phyloP scores from a whole-genome alignment of 2,329 filamentous ascomycete genomes.

The Aspergillus unguis region DNA sequence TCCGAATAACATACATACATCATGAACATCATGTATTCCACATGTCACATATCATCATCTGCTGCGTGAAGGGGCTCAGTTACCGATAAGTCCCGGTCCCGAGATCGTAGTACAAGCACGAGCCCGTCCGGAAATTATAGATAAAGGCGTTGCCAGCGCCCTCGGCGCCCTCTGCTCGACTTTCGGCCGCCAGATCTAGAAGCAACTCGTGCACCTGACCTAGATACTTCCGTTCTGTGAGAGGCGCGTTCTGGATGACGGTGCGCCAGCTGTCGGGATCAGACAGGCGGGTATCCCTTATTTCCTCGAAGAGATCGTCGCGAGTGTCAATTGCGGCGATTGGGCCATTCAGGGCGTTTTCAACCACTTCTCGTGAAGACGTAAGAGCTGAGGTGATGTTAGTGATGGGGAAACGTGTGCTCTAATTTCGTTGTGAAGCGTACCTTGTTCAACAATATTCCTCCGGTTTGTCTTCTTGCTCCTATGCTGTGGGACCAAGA shows the following conservation, averaged over 20 bases:
- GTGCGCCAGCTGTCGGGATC: constrained; percentile 81
- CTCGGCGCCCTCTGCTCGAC: constrained; percentile 47
- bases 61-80: constrained; percentile 4
- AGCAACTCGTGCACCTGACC: constrained; percentile 78
- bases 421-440: constrained; percentile 27
- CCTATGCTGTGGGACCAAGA: constrained; percentile 77
- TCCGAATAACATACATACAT: constrained; percentile 8
- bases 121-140: constrained; percentile 85
- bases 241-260: constrained; percentile 72
- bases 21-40: constrained; percentile 15
- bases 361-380: constrained; percentile 59
- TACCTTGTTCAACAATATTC: constrained; percentile 78
- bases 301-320: constrained; percentile 74
- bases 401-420: constrained; percentile 2
- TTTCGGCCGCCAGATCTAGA: constrained; percentile 56
- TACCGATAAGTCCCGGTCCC: constrained; percentile 28
- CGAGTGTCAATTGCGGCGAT: constrained; percentile 85
- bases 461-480: constrained; percentile 90
- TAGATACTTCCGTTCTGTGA: constrained; percentile 76
- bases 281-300: constrained; percentile 69
- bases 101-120: constrained; percentile 82
- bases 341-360: constrained; percentile 70
- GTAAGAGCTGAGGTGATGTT: constrained; percentile 44
- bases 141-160: constrained; percentile 71
- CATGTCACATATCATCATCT: constrained; percentile 9